Evolutionary conservation across 495 filamentous ascomycete species (phyloP).

Genomic region (Penicillium bialowiezense): DNA sequence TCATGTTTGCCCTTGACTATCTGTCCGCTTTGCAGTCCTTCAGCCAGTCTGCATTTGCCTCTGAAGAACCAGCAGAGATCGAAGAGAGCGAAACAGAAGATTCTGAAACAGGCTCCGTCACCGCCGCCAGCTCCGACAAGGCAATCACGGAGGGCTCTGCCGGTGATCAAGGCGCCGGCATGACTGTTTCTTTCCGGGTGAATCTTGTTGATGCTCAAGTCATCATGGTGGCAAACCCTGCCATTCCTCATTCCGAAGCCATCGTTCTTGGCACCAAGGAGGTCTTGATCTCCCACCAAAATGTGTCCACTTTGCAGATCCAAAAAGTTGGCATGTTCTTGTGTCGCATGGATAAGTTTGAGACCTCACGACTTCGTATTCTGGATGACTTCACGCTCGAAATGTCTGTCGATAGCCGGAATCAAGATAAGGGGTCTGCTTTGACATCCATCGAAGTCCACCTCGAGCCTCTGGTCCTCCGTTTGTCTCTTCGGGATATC

Average conservation of each 20-base stretch:
- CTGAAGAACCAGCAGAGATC: slow-evolving; percentile 54
- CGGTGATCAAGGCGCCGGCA: slow-evolving; percentile 43
- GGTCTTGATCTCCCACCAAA: slow-evolving; percentile 86
- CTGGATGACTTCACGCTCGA: slow-evolving; percentile 93
- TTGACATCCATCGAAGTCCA: slow-evolving; percentile 80
- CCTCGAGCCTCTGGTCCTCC: slow-evolving; percentile 87
- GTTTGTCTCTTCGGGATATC: slow-evolving; percentile 91
- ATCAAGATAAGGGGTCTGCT: slow-evolving; percentile 62
- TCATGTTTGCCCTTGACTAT: slow-evolving; percentile 95
- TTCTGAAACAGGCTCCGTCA: slow-evolving; percentile 59
- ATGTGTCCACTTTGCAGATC: slow-evolving; percentile 88
- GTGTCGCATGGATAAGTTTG: slow-evolving; percentile 96
- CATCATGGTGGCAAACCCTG: slow-evolving; percentile 91
- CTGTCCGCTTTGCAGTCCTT: slow-evolving; percentile 86
- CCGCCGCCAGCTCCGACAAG: slow-evolving; percentile 28
- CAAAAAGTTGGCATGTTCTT: slow-evolving; percentile 96
- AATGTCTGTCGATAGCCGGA: slow-evolving; percentile 77
- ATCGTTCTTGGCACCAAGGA: slow-evolving; percentile 95
- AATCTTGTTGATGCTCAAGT: slow-evolving; percentile 95
- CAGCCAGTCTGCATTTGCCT: slow-evolving; percentile 62
- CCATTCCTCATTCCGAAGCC: slow-evolving; percentile 84
- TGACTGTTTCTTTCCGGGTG: slow-evolving; percentile 82
- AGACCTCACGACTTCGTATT: slow-evolving; percentile 80
- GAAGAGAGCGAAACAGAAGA: slow-evolving; percentile 57
- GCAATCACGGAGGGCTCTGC: slow-evolving; percentile 20